A percentile compares a stretch with the other conserved stretches of the same genome.
Evolutionary conservation across 306 rosid genomes (phyloP).

Genomic region (Ormosia semicastrata): DNA sequence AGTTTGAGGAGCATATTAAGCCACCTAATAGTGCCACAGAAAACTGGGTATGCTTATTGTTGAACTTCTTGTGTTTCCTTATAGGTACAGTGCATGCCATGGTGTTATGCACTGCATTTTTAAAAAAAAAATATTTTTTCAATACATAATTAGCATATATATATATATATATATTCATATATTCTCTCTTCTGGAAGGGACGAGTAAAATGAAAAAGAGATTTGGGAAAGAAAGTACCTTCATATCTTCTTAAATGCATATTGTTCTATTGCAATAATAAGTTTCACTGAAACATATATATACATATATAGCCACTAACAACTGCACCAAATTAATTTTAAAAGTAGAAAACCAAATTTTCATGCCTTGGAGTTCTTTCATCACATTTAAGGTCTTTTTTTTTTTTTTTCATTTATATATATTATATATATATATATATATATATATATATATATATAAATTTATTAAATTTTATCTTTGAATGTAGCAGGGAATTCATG

Average conservation of each 20-base stretch:
- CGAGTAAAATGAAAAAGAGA: no score
- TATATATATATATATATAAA: background rate
- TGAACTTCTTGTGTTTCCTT: background rate
- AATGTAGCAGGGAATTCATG: conserved; percentile 48
- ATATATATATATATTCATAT: no score
- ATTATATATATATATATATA: background rate
- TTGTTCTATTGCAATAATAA: background rate
- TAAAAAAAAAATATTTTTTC: no score
- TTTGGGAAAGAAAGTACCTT: background rate
- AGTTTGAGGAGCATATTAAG: conserved; percentile 38
- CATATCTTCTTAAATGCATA: background rate
- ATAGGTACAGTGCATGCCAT: background rate
- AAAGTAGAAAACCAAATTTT: background rate
- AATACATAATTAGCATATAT: no score
- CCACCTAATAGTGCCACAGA: conserved; percentile 28
- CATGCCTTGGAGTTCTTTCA: background rate
- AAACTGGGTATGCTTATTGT: conserved; percentile 32
- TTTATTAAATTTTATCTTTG: background rate
- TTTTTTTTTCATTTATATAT: no score
- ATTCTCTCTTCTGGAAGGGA: no score
- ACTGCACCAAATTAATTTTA: background rate
- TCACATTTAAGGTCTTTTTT: background rate
- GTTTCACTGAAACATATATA: background rate
- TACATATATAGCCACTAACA: no score
- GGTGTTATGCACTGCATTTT: background rate